Percentiles rank a stretch among this genome's conserved stretches.
These are phyloP conservation scores for Lactarius psammicola DNA, from an alignment of 768 basidiomycete species.

Conservation along the genomic window DNA sequence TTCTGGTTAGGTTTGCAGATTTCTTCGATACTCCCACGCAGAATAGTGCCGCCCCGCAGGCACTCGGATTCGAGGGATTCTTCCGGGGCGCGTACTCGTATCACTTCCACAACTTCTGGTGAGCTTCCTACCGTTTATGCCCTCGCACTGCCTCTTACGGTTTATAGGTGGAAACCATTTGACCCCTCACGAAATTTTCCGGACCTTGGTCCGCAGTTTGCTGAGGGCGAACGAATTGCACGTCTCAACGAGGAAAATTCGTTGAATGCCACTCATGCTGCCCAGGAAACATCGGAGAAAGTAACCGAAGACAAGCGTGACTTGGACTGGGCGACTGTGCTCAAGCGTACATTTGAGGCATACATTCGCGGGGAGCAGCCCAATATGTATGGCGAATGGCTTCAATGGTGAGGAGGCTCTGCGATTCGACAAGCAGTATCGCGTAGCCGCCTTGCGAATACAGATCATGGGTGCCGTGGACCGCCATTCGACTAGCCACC, in stretches of 20 bases:
- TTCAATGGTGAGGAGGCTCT: constrained; percentile 41
- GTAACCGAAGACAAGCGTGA: constrained; percentile 72
- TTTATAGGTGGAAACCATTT: constrained; percentile 89
- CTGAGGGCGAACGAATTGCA: constrained; percentile 71
- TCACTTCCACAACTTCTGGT: constrained; percentile 96
- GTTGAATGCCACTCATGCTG: constrained; percentile 26
- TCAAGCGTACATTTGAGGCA: constrained; percentile 94
- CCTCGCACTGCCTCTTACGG: constrained; percentile 6
- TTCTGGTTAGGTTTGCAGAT: constrained; percentile 65
- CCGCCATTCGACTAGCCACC: not conserved
- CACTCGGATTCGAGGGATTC: constrained; percentile 91
- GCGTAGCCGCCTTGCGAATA: constrained; percentile 15
- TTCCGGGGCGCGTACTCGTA: constrained; percentile 95
- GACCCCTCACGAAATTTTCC: constrained; percentile 94
- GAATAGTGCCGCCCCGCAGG: constrained; percentile 78
- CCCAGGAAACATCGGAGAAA: constrained; percentile 39
- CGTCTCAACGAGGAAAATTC: constrained; percentile 37
- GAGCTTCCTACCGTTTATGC: constrained; percentile 28
- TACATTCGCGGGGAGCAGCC: constrained; percentile 89
- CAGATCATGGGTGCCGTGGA: constrained; percentile 11
- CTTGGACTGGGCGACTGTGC: constrained; percentile 87
- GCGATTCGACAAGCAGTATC: not conserved
- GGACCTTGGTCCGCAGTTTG: constrained; percentile 81
- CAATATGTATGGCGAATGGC: constrained; percentile 92
- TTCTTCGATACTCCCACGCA: constrained; percentile 81